Evolutionary conservation across 1,284 basidiomycete species (phyloP), one percentile per base, ranked within the genome.

Genomic region (Anthracocystis walkeri): DNA sequence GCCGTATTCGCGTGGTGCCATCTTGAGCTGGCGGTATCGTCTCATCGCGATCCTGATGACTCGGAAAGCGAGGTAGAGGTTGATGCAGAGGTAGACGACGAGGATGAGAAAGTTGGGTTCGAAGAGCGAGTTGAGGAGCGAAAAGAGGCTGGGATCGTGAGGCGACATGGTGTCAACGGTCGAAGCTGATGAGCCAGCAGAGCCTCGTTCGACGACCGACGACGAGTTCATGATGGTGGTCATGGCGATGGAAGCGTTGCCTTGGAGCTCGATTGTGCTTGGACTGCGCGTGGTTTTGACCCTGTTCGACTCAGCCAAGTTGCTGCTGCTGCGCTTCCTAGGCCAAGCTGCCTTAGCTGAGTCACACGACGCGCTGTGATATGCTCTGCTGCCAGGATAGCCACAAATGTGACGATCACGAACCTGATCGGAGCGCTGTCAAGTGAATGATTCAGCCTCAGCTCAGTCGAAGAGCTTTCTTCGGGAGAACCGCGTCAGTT

Each of bases 31-130:
- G 12, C 68, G 60, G n/a, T 75, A 58, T 14, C 40, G 8, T 27
- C 35, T 55, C 4, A 69, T 76, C 3, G 74, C 68, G 29, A 76
- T 54, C 3, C 58, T 29, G 14, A 74, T 38, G 42, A 65, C 64
- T 11, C 57, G 51, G 27, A 21, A 55, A 7, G 63, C 64, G 40
- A 75, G 65, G 21, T 57, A 57, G 46, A 69, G 31, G 33, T 71
- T 78, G 59, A 75, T 49, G 51, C 35, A 41, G 49, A 78, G 65
- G 40, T 79, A 79, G n/a, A 41, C 18, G 38, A 72, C 40, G 41
- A 79, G 66, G 51, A 79, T 75, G 65, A 71, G 52, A 10, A 77
- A 55, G 58, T 79, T 77, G 52, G 72, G 77, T 38, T 79, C 73
- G n/a, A 79, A 56, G 25, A 73, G 38, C 21, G 75, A 55, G 29